Evolutionary conservation across 192 early-diverging fungal genomes (phyloP).

Genomic region (Gonapodya prolifera): DNA sequence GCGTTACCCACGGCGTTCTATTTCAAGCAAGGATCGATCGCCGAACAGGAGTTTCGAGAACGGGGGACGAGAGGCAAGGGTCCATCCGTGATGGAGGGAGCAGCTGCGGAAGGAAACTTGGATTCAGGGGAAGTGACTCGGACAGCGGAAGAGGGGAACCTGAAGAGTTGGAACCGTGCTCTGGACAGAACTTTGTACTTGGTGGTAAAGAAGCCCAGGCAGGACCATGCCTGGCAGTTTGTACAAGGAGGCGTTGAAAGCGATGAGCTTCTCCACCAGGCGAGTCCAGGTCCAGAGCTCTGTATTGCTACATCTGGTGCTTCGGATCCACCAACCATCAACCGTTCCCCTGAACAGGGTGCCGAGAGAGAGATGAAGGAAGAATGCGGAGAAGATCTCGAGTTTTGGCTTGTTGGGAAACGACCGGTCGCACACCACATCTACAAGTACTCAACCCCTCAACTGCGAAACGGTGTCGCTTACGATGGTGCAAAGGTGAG

Average conservation of each 20-base stretch:
- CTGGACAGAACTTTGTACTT: slow-evolving; percentile 68
- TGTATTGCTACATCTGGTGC: not conserved
- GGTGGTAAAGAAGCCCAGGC: slow-evolving; percentile 52
- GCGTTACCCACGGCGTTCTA: slow-evolving; percentile 51
- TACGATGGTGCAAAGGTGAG: slow-evolving; percentile 33
- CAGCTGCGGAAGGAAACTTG: slow-evolving; percentile 26
- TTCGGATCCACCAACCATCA: not conserved
- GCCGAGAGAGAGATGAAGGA: slow-evolving; percentile 58
- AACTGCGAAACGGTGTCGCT: slow-evolving; percentile 12
- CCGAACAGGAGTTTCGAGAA: slow-evolving; percentile 45
- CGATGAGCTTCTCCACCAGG: slow-evolving; percentile 59
- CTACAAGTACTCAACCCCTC: slow-evolving; percentile 21
- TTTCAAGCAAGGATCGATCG: slow-evolving; percentile 64
- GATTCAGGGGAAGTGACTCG: no score
- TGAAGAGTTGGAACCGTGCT: slow-evolving; percentile 60
- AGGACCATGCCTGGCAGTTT: slow-evolving; percentile 53
- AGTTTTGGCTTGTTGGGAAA: slow-evolving; percentile 75
- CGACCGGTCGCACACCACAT: slow-evolving; percentile 64
- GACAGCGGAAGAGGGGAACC: no score
- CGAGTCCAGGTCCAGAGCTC: slow-evolving; percentile 16
- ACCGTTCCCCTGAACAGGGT: slow-evolving; percentile 31
- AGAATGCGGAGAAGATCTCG: slow-evolving; percentile 60
- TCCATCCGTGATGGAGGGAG: slow-evolving; percentile 9
- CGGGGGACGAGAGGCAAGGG: slow-evolving; percentile 3
- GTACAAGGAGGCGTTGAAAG: slow-evolving; percentile 50